These are phyloP conservation scores for Solanum hybrid DNA, from an alignment of 305 asterid genomes.

Conservation along the genomic window DNA sequence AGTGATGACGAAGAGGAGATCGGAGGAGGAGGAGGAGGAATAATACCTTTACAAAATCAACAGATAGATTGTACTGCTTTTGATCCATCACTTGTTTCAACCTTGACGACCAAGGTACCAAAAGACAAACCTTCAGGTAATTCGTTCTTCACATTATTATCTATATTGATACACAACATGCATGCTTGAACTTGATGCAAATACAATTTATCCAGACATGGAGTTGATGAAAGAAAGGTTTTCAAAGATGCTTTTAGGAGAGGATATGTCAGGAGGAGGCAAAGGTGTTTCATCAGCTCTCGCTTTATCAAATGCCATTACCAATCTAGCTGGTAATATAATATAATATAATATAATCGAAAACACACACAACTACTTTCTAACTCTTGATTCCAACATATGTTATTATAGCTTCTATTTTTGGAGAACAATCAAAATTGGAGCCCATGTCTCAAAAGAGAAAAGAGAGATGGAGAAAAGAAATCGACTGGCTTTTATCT, in stretches of 20 bases:
- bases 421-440: conserved; percentile 67
- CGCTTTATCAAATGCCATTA: conserved; percentile 72
- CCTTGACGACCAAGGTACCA: neutral
- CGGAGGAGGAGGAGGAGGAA: conserved; percentile 7
- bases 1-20: conserved; percentile 12
- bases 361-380: neutral
- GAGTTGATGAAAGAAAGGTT: conserved; percentile 69
- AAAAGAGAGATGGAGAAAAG: conserved; percentile 74
- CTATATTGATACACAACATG: neutral
- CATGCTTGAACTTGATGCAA: neutral
- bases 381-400: neutral
- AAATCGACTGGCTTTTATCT: conserved; percentile 62
- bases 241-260: conserved; percentile 71
- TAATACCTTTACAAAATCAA: conserved; percentile 7
- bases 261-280: conserved; percentile 89
- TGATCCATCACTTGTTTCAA: conserved; percentile 13
- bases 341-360: neutral
- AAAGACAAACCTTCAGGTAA: neutral
- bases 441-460: conserved; percentile 70
- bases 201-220: conserved; percentile 34
- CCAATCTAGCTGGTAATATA: conserved; percentile 66
- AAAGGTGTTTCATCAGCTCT: conserved; percentile 88
- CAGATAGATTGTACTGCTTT: conserved; percentile 7
- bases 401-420: conserved; percentile 57
- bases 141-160: neutral